A percentile compares a stretch with the other conserved stretches of the same genome.
These are phyloP conservation scores for Fusarium burgessii DNA, from an alignment of 2,329 filamentous ascomycete species.

Conservation along the genomic window DNA sequence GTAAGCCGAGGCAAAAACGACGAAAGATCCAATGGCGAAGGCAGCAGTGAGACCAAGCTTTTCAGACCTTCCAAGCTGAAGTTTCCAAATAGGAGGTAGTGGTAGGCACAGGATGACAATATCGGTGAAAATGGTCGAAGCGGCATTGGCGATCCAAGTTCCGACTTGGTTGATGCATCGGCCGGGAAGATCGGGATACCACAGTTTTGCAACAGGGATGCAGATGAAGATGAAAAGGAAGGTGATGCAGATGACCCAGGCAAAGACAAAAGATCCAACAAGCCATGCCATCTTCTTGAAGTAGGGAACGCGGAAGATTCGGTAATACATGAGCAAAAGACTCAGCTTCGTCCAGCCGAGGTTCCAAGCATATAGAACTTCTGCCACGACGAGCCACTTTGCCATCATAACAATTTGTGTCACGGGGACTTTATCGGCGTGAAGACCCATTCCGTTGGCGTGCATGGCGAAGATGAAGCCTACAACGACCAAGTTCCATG, in stretches of 20 bases:
- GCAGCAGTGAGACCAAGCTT: conserved; percentile 59
- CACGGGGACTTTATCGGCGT: conserved; percentile 55
- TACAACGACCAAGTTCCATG: conserved; percentile 57
- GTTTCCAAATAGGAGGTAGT: conserved; percentile 58
- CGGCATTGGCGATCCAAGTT: conserved; percentile 63
- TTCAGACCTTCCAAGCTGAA: conserved; percentile 56
- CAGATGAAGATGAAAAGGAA: conserved; percentile 66
- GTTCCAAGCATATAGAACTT: conserved; percentile 62
- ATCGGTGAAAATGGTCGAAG: conserved; percentile 61
- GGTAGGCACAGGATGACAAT: conserved; percentile 60
- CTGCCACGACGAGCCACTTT: conserved; percentile 61
- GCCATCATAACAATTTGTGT: conserved; percentile 57
- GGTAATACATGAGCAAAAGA: conserved; percentile 64
- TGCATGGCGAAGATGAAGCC: conserved; percentile 64
- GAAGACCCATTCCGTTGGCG: conserved; percentile 59
- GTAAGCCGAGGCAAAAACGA: conserved; percentile 62
- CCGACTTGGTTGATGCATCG: conserved; percentile 62
- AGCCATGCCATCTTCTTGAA: conserved; percentile 57
- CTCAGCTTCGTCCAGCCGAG: conserved; percentile 63
- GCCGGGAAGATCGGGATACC: conserved; percentile 59
- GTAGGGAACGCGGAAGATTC: conserved; percentile 61
- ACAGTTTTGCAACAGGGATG: conserved; percentile 61
- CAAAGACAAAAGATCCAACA: conserved; percentile 57
- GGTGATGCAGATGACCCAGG: conserved; percentile 61
- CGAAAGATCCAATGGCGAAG: conserved; percentile 60